Conservation (phyloP, 164 flowering plant species). For the Macadamia integrifolia region DNA sequence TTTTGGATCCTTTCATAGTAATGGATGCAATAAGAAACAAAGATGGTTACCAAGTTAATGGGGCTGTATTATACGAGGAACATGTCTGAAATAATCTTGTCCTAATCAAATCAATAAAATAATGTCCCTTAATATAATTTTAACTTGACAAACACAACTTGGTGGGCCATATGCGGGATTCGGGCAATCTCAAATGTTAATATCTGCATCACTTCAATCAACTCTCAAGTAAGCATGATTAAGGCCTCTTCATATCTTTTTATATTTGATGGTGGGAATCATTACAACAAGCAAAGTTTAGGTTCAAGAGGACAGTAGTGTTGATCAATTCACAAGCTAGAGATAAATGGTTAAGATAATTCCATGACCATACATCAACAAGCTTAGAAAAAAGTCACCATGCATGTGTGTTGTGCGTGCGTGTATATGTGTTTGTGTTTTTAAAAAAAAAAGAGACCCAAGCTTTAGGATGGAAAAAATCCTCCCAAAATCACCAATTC, state of each 20-base stretch:
- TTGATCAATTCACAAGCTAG: not conserved
- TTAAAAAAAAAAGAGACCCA: too few relatives aligned
- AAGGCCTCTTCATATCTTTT: slow-evolving; percentile 4
- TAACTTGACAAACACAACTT: slow-evolving; percentile 45
- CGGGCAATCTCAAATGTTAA: slow-evolving; percentile 57
- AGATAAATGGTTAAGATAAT: not conserved
- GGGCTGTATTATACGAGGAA: slow-evolving; percentile 23
- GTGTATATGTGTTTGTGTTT: too few relatives aligned
- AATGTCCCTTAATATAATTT: slow-evolving; percentile 28
- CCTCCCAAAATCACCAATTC: too few relatives aligned
- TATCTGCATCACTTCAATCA: slow-evolving; percentile 54
- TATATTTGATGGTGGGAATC: slow-evolving; percentile 8
- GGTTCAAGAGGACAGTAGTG: not conserved
- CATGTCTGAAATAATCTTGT: slow-evolving; percentile 25
- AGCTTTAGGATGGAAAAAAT: too few relatives aligned
- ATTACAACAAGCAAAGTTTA: slow-evolving; percentile 15
- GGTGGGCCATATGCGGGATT: slow-evolving; percentile 60
- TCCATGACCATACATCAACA: not conserved
- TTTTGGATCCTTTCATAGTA: slow-evolving; percentile 47
- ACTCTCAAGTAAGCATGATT: slow-evolving; percentile 42
- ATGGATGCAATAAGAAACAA: slow-evolving; percentile 39
- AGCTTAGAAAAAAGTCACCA: not conserved
- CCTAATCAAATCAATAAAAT: not conserved
- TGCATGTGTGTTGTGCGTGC: not conserved
- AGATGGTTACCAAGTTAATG: slow-evolving; percentile 44